These are phyloP conservation scores for Wickerhamiella lipophila DNA, from an alignment of 805 yeast genomes.

Conservation along the genomic window DNA sequence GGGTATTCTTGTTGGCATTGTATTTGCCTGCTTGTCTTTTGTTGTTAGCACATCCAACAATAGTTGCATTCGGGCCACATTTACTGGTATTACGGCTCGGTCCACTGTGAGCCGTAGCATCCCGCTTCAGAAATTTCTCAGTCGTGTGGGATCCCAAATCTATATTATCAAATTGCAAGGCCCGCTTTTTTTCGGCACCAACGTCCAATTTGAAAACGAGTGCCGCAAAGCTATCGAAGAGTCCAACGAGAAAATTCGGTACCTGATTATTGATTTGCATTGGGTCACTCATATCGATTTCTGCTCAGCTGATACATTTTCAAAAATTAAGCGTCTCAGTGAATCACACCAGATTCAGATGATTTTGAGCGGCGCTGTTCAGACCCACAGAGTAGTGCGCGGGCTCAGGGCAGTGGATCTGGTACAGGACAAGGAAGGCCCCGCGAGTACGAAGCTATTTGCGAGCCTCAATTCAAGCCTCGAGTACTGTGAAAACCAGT, in stretches of 20 bases:
- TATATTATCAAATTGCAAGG: constrained; percentile 80
- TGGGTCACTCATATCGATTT: constrained; percentile 72
- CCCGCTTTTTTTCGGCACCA: constrained; percentile 85
- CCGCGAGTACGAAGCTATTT: constrained; percentile 44
- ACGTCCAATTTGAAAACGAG: constrained; percentile 74
- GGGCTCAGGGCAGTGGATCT: constrained; percentile 77
- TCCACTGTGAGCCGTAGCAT: constrained; percentile 89
- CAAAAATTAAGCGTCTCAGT: constrained; percentile 68
- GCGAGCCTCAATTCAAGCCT: constrained; percentile 72
- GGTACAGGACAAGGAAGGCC: constrained; percentile 37
- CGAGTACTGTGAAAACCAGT: constrained; percentile 94
- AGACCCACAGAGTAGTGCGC: constrained; percentile 50
- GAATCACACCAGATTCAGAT: constrained; percentile 56
- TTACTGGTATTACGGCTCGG: constrained; percentile 76
- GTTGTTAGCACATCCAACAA: constrained; percentile 82
- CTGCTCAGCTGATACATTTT: constrained; percentile 92
- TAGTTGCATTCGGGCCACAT: constrained; percentile 69
- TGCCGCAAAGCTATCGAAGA: constrained; percentile 36
- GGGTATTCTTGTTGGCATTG: constrained; percentile 81
- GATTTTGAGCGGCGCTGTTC: constrained; percentile 64
- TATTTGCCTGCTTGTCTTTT: constrained; percentile 87
- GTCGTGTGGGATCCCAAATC: constrained; percentile 80
- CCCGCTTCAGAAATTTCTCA: constrained; percentile 70
- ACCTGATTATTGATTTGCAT: constrained; percentile 71
- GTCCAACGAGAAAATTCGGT: constrained; percentile 61